Base-by-base conservation (phyloP, 352 stramenopile genomes). In the Pythium rhizo-oryzae region DNA sequence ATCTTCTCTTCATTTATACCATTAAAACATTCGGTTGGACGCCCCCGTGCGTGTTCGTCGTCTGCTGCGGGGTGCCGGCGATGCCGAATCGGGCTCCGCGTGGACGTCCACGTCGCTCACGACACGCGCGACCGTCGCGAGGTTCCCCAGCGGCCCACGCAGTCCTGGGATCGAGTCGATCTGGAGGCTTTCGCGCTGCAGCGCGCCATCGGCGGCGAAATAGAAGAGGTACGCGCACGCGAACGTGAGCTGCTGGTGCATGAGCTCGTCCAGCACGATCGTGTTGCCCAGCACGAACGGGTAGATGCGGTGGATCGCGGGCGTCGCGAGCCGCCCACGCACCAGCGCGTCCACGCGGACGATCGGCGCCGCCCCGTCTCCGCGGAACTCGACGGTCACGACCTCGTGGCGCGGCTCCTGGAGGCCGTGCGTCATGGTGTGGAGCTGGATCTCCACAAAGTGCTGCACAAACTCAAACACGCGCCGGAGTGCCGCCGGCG, bases 241-340 rank as follows among this genome's bases (percentile, higher is more conserved):
- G 46, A 57, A 65, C 28, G 16, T 25, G 25, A 57, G 55, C n/a
- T 65, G 24, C 19, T 65, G 25, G 58, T 57, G 46, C 25, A 65
- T 55, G 44, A 65, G 43, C 58, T 65, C n/a, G 44, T 65, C 58
- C 18, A 65, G 58, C 24, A 56, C 43, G 25, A 65, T 13, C 12
- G 58, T 65, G 58, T 65, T 65, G 44, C 58, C 58, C 25, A 65
- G 44, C 4, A 65, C 46, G 19, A 65, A 65, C 19, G 43, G 44
- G 21, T 65, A 65, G 30, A 65, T 55, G 8, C 15, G 8, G 58
- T 56, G 58, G 33, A 65, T 37, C 1, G 47, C 28, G 18, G 16
- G 44, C 46, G 58, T 57, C 25, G 43, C n/a, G 18, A 65, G 58
- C 28, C 46, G 44, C 18, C 58, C 58, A 47, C 30, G 58, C 44